Percentiles rank a stretch among this genome's conserved stretches.
Evolutionary conservation across 2,329 filamentous ascomycete genomes (phyloP).

Genomic region (Talaromyces pinophilus): DNA sequence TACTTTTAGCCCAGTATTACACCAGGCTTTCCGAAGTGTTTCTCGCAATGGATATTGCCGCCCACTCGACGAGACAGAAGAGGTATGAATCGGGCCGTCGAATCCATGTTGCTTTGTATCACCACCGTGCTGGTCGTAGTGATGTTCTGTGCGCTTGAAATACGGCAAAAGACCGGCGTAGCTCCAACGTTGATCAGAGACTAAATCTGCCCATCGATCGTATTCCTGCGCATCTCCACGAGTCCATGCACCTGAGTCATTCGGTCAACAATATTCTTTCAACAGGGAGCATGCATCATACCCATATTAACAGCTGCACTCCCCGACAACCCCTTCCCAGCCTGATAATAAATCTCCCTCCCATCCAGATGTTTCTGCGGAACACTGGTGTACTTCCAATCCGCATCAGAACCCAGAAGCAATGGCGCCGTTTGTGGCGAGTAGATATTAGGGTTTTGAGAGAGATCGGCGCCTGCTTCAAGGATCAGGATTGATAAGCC

Average conservation of each 20-base stretch:
- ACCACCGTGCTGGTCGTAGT: background rate
- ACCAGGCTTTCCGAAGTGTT: background rate
- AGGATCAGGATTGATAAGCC: slow-evolving; percentile 77
- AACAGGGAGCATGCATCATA: background rate
- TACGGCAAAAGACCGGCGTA: slow-evolving; percentile 15
- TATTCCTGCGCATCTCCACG: slow-evolving; percentile 17
- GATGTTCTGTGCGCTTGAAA: slow-evolving; percentile 12
- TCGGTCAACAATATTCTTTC: background rate
- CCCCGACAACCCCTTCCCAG: slow-evolving; percentile 9
- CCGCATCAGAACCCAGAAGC: slow-evolving; percentile 4
- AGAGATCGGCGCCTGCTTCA: slow-evolving; percentile 64
- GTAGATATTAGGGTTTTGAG: slow-evolving; percentile 1
- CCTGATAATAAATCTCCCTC: slow-evolving; percentile 8
- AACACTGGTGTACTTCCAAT: slow-evolving; percentile 13
- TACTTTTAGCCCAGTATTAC: background rate
- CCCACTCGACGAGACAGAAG: slow-evolving; percentile 4
- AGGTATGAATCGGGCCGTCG: slow-evolving; percentile 9
- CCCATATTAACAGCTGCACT: slow-evolving; percentile 5
- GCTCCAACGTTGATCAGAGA: slow-evolving; percentile 12
- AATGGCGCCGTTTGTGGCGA: background rate
- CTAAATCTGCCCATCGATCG: slow-evolving; percentile 6
- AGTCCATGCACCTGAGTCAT: slow-evolving; percentile 2
- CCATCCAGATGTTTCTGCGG: slow-evolving; percentile 11
- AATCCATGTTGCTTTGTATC: background rate
- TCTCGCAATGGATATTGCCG: slow-evolving; percentile 3